A percentile compares a stretch with the other conserved stretches of the same genome.
phyloP scores from a whole-genome alignment of 352 stramenopile genomes.

The Phytophthora podocarpi region DNA sequence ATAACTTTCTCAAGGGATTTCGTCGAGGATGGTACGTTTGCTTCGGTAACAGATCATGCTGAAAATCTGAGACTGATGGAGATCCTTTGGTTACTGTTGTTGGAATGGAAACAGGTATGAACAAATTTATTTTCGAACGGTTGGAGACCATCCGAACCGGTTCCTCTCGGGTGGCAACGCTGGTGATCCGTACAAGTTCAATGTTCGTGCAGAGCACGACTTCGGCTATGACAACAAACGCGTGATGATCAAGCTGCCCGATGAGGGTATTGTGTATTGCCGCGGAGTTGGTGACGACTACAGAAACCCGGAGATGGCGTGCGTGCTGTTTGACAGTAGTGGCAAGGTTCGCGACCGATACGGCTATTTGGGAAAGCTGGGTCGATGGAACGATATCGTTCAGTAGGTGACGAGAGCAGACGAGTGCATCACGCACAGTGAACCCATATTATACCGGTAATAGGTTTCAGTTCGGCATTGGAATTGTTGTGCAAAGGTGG shows the following conservation, averaged over 20 bases:
- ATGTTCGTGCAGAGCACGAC: constrained; percentile 17
- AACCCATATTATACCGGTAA: too few species aligned
- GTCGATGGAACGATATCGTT: constrained; percentile 21
- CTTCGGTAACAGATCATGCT: too few species aligned
- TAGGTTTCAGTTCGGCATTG: too few species aligned
- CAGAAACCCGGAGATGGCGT: constrained; percentile 19
- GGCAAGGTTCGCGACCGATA: constrained; percentile 9
- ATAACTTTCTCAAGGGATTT: constrained; percentile 20
- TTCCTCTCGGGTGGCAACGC: constrained; percentile 15
- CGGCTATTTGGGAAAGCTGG: constrained; percentile 11
- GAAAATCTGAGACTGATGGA: too few species aligned
- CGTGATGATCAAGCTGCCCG: constrained; percentile 20
- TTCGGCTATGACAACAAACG: constrained; percentile 15
- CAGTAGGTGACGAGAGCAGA: constrained; percentile 1
- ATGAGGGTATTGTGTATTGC: constrained; percentile 19
- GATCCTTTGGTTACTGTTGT: too few species aligned
- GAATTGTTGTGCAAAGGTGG: too few species aligned
- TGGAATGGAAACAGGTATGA: too few species aligned
- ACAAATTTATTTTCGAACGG: constrained; percentile 13
- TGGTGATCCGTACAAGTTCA: constrained; percentile 7
- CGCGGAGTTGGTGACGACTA: constrained; percentile 1
- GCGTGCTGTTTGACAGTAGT: constrained; percentile 19
- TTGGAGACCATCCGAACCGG: not conserved
- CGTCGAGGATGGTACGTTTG: constrained; percentile 20
- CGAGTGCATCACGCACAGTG: too few species aligned